A percentile compares a stretch with the other conserved stretches of the same genome.
Conservation (phyloP, 2,329 filamentous ascomycete genomes). For the Diaporthe batatas region DNA sequence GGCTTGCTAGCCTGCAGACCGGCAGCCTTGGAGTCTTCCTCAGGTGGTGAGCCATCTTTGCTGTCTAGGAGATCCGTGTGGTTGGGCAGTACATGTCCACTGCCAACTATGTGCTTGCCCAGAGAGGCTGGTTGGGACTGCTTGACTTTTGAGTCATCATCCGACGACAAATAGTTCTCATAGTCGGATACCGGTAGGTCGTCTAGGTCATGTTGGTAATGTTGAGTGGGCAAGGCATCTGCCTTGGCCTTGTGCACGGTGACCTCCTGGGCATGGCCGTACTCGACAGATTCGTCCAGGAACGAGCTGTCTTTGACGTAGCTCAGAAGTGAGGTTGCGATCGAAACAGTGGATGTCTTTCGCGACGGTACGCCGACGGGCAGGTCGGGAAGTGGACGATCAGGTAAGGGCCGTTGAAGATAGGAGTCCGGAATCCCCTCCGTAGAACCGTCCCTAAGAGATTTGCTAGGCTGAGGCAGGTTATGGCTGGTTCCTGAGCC, state of each 20-base stretch:
- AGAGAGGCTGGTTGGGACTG: slow-evolving; percentile 1
- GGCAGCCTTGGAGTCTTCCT: not conserved
- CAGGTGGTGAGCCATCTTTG: not conserved
- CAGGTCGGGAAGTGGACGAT: slow-evolving; percentile 45
- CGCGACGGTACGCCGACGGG: slow-evolving; percentile 33
- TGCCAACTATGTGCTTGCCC: slow-evolving; percentile 6
- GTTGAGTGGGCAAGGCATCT: not conserved
- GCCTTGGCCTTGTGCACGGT: slow-evolving; percentile 24
- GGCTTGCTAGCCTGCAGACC: not conserved
- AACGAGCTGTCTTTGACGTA: slow-evolving; percentile 39
- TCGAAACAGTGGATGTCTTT: slow-evolving; percentile 40
- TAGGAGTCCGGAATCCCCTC: slow-evolving; percentile 44
- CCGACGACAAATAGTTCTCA: slow-evolving; percentile 5
- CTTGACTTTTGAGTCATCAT: not conserved
- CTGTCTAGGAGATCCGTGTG: not conserved
- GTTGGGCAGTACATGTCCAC: slow-evolving; percentile 1
- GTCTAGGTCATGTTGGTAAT: not conserved
- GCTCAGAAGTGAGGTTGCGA: slow-evolving; percentile 40
- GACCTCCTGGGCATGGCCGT: slow-evolving; percentile 38
- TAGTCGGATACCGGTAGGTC: slow-evolving; percentile 36
- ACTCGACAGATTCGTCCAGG: slow-evolving; percentile 38
- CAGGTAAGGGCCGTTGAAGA: slow-evolving; percentile 48
- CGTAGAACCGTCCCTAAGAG: slow-evolving; percentile 45
- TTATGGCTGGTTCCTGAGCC: slow-evolving; percentile 21
- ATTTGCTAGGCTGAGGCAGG: slow-evolving; percentile 52